These are phyloP conservation scores for Apiospora kogelbergensis DNA, from an alignment of 2,329 filamentous ascomycete genomes.

Conservation along the genomic window DNA sequence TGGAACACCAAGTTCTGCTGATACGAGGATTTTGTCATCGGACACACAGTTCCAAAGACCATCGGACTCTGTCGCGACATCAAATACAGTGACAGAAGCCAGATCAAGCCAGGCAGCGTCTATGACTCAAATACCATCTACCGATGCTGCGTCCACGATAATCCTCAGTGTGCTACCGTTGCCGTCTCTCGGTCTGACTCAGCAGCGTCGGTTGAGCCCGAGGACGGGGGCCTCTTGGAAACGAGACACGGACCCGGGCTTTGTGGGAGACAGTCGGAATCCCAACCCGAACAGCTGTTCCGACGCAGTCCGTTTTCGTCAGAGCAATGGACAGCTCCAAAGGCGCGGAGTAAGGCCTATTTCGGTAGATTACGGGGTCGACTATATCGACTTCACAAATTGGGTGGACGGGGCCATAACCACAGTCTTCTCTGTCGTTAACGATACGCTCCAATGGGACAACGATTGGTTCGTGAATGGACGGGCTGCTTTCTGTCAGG, in stretches of 20 bases:
- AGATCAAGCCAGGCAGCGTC: no score
- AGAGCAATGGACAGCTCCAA: not conserved
- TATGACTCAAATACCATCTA: no score
- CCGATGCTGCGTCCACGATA: not conserved
- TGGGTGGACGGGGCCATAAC: not conserved
- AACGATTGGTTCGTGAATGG: not conserved
- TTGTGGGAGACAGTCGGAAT: slow-evolving; percentile 14
- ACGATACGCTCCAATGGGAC: not conserved
- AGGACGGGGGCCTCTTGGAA: not conserved
- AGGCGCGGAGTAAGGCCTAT: not conserved
- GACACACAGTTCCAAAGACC: no score
- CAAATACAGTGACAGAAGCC: no score
- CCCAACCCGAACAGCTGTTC: slow-evolving; percentile 16
- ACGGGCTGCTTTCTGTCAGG: not conserved
- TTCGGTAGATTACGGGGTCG: not conserved
- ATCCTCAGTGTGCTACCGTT: not conserved
- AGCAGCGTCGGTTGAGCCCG: not conserved
- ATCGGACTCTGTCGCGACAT: no score
- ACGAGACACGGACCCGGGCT: slow-evolving; percentile 3
- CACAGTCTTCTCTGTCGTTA: not conserved
- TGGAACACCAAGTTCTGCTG: no score
- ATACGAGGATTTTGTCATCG: no score
- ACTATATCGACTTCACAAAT: not conserved
- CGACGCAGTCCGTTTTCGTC: not conserved
- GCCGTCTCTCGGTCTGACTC: not conserved